Conservation (phyloP, 768 basidiomycete species). For the Rubroboletus pulcherrimus region DNA sequence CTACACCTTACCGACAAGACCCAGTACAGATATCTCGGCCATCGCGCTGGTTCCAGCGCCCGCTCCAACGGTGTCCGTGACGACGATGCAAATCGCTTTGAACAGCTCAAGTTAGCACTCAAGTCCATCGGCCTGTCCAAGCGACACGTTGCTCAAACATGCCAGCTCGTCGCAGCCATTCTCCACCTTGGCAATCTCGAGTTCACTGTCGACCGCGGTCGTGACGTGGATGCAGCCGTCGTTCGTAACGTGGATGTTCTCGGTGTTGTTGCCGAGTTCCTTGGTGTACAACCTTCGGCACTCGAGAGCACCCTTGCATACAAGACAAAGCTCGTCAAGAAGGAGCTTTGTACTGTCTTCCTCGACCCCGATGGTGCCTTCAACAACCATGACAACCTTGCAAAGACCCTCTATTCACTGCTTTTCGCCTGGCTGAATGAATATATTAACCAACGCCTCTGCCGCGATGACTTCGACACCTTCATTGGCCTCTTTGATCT, state of each 20-base stretch:
- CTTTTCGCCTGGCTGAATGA: constrained; percentile 97
- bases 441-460: constrained; percentile 91
- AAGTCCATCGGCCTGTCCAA: constrained; percentile 93
- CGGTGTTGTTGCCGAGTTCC: constrained; percentile 84
- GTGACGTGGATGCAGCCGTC: constrained; percentile 90
- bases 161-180: constrained; percentile 92
- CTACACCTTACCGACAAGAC: constrained; percentile 79
- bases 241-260: constrained; percentile 83
- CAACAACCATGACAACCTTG: constrained; percentile 90
- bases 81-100: constrained; percentile 85
- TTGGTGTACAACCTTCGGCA: constrained; percentile 71
- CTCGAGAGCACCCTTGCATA: constrained; percentile 84
- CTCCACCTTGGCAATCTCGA: constrained; percentile 95
- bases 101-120: constrained; percentile 91
- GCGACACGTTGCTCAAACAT: constrained; percentile 91
- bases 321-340: constrained; percentile 89
- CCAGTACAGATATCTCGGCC: constrained; percentile 83
- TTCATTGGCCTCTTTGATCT: constrained; percentile 95
- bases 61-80: constrained; percentile 50
- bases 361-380: constrained; percentile 92
- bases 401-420: constrained; percentile 89
- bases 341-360: constrained; percentile 96
- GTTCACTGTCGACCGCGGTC: constrained; percentile 76
- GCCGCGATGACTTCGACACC: constrained; percentile 86
- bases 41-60: constrained; percentile 47